Evolutionary conservation across 208 protist genomes (phyloP).

Genomic region (Trypanosoma rangeli): DNA sequence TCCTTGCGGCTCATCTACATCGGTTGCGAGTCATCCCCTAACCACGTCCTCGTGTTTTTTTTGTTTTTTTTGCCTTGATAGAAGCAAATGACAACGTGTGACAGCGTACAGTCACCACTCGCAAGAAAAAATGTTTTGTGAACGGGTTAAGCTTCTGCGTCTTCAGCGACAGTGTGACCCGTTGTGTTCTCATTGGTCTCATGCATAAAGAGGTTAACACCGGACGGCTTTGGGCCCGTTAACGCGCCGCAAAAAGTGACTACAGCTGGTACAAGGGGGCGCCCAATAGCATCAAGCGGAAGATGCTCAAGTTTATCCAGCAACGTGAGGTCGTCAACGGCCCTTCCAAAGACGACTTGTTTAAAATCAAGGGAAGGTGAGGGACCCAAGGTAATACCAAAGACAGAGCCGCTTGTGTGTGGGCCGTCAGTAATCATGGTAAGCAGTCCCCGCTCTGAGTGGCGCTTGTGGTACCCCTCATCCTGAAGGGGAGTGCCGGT

Average conservation of each 20-base stretch:
- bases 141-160: no score
- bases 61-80: no score
- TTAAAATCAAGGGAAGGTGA: slow-evolving; percentile 84
- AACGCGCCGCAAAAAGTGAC: slow-evolving; percentile 81
- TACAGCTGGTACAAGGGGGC: slow-evolving; percentile 44
- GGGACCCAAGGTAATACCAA: slow-evolving; percentile 73
- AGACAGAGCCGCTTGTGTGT: slow-evolving; percentile 66
- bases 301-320: slow-evolving; percentile 77
- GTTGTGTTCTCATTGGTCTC: no score
- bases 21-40: no score
- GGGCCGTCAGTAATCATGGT: slow-evolving; percentile 86
- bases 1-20: no score
- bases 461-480: slow-evolving; percentile 90
- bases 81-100: no score
- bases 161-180: no score
- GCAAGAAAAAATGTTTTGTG: no score
- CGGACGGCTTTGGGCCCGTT: slow-evolving; percentile 52
- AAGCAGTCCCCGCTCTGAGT: slow-evolving; percentile 80
- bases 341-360: slow-evolving; percentile 95
- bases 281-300: slow-evolving; percentile 57
- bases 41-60: slow-evolving; percentile 12
- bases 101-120: no score
- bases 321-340: slow-evolving; percentile 71
- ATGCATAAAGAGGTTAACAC: no score
- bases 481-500: slow-evolving; percentile 46